A percentile compares a stretch with the other conserved stretches of the same genome.
Conservation (phyloP, 2,329 filamentous ascomycete genomes). For the Fusarium lyarnte region DNA sequence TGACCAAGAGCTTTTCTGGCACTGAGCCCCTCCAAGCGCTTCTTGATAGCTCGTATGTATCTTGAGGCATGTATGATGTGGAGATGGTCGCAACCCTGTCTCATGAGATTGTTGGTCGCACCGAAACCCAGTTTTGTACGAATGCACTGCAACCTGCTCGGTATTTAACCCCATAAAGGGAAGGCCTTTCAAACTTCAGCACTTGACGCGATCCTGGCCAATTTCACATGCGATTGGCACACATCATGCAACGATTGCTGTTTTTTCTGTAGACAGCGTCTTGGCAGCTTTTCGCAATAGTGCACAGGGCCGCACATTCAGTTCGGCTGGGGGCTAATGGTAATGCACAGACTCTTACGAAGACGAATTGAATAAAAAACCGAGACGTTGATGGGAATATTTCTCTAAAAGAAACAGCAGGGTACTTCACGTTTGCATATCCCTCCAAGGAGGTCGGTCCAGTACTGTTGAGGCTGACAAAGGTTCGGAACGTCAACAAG, state of each 20-base stretch:
- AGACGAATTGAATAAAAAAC: accelerated
- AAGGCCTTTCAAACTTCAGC: neutral
- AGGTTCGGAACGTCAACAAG: neutral
- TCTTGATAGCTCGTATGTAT: neutral
- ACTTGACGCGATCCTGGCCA: neutral
- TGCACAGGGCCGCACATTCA: neutral
- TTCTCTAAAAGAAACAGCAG: neutral
- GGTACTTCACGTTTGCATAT: neutral
- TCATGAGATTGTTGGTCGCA: neutral
- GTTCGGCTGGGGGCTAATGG: neutral
- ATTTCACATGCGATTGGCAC: neutral
- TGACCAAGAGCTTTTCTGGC: accelerated
- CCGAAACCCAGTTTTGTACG: neutral
- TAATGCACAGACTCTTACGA: too few relatives aligned
- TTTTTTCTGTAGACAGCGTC: neutral
- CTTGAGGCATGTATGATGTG: neutral
- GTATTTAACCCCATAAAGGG: neutral
- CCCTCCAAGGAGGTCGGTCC: accelerated
- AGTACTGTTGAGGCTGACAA: neutral
- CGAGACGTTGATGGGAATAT: accelerated
- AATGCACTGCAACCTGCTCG: neutral
- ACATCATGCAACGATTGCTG: neutral
- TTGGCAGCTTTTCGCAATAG: neutral
- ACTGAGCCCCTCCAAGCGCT: neutral
- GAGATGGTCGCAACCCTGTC: neutral